These are phyloP conservation scores for Penicillium sumatraense DNA, from an alignment of 2,329 filamentous ascomycete species.

Conservation along the genomic window DNA sequence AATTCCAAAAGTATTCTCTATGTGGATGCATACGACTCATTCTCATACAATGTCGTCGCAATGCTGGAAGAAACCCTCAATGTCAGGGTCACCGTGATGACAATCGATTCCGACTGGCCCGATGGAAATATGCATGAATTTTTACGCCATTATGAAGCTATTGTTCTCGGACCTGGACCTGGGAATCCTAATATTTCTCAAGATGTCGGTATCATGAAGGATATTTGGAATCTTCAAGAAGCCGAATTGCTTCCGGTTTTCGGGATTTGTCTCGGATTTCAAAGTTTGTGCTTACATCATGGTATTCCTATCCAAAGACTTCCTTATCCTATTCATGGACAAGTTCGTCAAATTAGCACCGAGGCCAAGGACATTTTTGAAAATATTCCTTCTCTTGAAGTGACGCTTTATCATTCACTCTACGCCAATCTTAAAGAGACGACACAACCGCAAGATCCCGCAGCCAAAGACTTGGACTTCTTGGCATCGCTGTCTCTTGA, in stretches of 20 bases:
- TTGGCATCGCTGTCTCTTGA: constrained; percentile 64
- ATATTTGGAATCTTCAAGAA: constrained; percentile 71
- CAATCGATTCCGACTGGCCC: constrained; percentile 64
- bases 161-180: constrained; percentile 89
- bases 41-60: constrained; percentile 91
- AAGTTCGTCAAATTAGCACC: constrained; percentile 72
- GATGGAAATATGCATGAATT: constrained; percentile 53
- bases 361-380: constrained; percentile 67
- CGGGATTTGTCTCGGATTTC: constrained; percentile 88
- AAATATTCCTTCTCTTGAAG: constrained; percentile 63
- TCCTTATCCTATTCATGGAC: constrained; percentile 77
- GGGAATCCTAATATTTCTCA: constrained; percentile 72
- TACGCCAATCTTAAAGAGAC: constrained; percentile 50
- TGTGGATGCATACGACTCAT: constrained; percentile 95
- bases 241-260: constrained; percentile 72
- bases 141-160: constrained; percentile 71
- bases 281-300: constrained; percentile 73
- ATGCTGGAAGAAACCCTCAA: constrained; percentile 73
- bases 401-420: constrained; percentile 77
- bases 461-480: constrained; percentile 49
- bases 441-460: constrained; percentile 4
- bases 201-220: constrained; percentile 83
- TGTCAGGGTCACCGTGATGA: constrained; percentile 71
- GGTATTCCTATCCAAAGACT: constrained; percentile 70
- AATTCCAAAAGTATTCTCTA: constrained; percentile 68